Percentiles rank a stretch among this genome's conserved stretches.
Conservation (phyloP, 176 grass and related monocot genomes). For the Triticum timopheevii region DNA sequence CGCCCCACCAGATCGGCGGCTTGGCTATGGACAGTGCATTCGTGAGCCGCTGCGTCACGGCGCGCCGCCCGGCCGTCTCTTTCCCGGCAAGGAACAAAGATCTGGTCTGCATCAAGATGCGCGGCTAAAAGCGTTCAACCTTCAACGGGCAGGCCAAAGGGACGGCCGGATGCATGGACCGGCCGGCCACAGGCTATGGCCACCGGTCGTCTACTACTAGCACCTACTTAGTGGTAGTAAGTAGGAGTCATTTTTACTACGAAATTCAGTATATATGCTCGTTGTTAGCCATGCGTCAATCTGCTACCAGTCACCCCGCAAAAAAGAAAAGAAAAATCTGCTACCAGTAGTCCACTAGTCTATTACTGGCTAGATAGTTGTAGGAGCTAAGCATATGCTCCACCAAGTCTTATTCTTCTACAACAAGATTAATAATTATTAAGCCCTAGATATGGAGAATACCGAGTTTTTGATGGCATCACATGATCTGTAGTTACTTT, state of each 20-base stretch:
- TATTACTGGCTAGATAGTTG: too few species aligned
- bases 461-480: too few species aligned
- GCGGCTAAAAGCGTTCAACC: slow-evolving; percentile 1
- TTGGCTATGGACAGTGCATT: not conserved
- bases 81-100: not conserved
- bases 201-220: not conserved
- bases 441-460: too few species aligned
- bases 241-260: not conserved
- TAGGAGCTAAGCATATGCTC: too few species aligned
- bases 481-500: too few species aligned
- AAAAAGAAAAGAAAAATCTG: too few species aligned
- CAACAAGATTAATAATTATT: too few species aligned
- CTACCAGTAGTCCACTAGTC: not conserved
- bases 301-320: too few species aligned
- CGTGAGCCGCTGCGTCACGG: slow-evolving; percentile 1
- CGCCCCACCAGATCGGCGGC: slow-evolving; percentile 44
- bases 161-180: not conserved
- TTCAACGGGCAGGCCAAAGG: slow-evolving; percentile 1
- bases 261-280: not conserved
- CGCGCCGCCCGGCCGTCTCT: not conserved
- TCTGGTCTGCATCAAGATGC: not conserved
- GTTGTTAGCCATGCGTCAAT: too few species aligned
- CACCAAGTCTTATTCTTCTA: too few species aligned
- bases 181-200: not conserved
- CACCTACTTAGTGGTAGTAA: not conserved